Base-by-base conservation (phyloP, 345 rosid species). In the Turnera subulata region DNA sequence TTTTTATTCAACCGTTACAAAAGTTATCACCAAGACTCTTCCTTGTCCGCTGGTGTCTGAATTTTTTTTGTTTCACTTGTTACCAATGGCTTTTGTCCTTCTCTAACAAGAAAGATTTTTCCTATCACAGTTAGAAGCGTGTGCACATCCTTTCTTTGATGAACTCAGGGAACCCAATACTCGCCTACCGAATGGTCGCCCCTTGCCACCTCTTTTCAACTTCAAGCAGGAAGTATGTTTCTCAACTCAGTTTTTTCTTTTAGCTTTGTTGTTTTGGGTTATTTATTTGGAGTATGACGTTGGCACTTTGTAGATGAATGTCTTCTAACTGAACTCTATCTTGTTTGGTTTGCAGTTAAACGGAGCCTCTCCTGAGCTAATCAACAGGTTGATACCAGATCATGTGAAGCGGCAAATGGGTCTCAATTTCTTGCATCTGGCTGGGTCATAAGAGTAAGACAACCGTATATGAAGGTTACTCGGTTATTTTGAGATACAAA, bases 361-460 rank as follows among this genome's bases (percentile, higher is more conserved):
- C 22, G 90, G 79, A 50, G 83, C 86, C 56, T 80, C 96, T 57
- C 81, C 83, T 19, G 96, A 85, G 56, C 86, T 85, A n/a, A 84
- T 83, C 17, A 85, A 77, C 71, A 88, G 83, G 84, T 75, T 88
- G 78, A 83, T 85, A 58, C 96, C 96, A 24, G 96, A 88, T 38
- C 86, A 85, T 66, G 76, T 83, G 74, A 85, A 85, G 64, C 78
- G 90, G 64, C 88, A 85, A 59, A 67, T 85, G 73, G 96, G 90
- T 60, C 80, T 80, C 49, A 80, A 78, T 75, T 78, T 88, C 75
- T 61, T 85, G 81, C 82, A 82, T 68, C 85, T 73, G 45, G 73
- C 83, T n/a, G 88, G 88, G 56, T 79, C 96, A 66, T 88, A 73
- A 29, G 74, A 26, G 15, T 12, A 19, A n/a, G 38, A 37, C 45